phyloP scores from a whole-genome alignment of 257 asterid species.

The Primulina tabacum region DNA sequence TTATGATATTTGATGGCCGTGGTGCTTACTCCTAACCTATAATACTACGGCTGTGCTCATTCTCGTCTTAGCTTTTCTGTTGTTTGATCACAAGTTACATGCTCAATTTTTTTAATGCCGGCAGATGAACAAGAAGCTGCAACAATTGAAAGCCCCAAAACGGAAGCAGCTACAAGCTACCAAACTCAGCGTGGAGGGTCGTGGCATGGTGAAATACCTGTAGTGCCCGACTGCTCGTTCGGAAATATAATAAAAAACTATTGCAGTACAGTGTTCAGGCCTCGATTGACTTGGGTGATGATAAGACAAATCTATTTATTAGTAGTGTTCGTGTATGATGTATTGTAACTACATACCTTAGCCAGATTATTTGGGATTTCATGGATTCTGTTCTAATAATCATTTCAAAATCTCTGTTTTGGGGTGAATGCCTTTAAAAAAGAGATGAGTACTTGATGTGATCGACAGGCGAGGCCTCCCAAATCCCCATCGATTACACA shows the following conservation, averaged over 20 bases:
- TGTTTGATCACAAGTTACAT: background rate
- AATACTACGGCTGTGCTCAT: background rate
- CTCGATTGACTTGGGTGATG: background rate
- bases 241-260: slow-evolving; percentile 9
- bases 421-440: background rate
- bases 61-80: background rate
- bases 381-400: background rate
- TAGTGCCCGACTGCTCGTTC: slow-evolving; percentile 24
- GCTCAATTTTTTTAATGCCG: background rate
- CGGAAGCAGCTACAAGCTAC: slow-evolving; percentile 88
- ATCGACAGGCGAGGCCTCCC: background rate
- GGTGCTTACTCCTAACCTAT: slow-evolving; percentile 2
- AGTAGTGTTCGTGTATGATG: background rate
- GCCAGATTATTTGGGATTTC: background rate
- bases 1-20: background rate
- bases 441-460: background rate
- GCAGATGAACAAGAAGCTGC: slow-evolving; percentile 96
- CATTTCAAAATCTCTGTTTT: background rate
- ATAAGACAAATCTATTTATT: background rate
- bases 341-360: background rate
- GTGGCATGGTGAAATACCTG: slow-evolving; percentile 91
- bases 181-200: slow-evolving; percentile 90
- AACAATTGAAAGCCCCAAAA: slow-evolving; percentile 83
- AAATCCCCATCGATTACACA: too few relatives aligned
- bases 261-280: background rate